Evolutionary conservation across 768 basidiomycete species (phyloP).

Genomic region (Serendipita sp.): DNA sequence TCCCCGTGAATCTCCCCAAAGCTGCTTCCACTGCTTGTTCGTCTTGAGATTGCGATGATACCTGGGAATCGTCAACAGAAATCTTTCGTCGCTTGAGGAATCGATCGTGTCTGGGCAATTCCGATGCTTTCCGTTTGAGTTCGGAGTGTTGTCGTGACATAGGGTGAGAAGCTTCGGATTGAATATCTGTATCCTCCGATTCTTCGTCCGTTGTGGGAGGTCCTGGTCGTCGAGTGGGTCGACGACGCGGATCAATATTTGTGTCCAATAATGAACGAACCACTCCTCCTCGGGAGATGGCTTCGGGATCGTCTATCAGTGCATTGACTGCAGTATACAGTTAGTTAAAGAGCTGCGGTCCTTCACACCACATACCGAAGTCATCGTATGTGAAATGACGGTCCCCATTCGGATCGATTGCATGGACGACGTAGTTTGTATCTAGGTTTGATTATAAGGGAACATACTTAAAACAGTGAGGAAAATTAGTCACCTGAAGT

Average conservation of each 20-base stretch:
- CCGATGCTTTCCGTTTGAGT: no score
- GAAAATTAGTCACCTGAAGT: not conserved
- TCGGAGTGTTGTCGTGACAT: not conserved
- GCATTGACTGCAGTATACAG: not conserved
- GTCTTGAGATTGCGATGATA: no score
- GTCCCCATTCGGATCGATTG: not conserved
- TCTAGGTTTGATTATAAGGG: not conserved
- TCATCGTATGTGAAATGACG: not conserved
- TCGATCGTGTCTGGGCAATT: not conserved
- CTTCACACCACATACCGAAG: not conserved
- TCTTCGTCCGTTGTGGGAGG: no score
- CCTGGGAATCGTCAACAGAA: no score
- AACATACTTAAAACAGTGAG: no score
- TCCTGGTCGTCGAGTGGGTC: no score
- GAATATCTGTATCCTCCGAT: not conserved
- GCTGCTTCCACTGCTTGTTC: no score
- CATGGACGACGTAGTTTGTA: not conserved
- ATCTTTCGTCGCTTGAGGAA: not conserved
- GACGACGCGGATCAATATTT: no score
- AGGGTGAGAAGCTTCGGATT: not conserved
- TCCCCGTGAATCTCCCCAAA: no score
- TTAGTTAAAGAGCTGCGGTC: not conserved
- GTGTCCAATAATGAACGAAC: not conserved
- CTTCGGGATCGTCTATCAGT: not conserved
- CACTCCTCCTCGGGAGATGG: not conserved